Evolutionary conservation across 345 rosid species (phyloP).

Genomic region (Linum trigynum): DNA sequence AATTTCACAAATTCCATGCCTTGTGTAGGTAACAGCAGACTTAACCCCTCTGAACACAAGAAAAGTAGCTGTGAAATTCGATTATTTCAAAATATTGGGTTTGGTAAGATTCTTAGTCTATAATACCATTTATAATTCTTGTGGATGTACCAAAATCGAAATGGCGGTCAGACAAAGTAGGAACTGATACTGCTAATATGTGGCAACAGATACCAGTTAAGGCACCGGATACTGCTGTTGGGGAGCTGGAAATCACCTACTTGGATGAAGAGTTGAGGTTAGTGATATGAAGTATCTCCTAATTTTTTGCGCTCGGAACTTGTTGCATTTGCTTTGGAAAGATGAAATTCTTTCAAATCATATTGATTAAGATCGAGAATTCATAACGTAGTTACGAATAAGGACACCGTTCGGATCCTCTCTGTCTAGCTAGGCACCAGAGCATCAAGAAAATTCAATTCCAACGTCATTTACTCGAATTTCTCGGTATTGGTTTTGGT

Average conservation of each 20-base stretch:
- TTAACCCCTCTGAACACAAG: conserved; percentile 60
- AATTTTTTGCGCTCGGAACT: neutral
- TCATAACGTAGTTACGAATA: neutral
- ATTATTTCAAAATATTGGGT: conserved; percentile 62
- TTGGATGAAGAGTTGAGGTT: conserved; percentile 52
- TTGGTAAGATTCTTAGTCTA: conserved; percentile 38
- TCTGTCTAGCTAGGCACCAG: no score
- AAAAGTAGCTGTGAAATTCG: conserved; percentile 80
- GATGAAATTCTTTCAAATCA: neutral
- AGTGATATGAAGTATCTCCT: conserved; percentile 3
- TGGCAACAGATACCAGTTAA: conserved; percentile 41
- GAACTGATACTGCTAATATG: neutral
- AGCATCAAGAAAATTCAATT: no score
- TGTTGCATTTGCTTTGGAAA: neutral
- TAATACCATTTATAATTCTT: neutral
- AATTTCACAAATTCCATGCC: neutral
- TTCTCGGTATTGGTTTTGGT: neutral
- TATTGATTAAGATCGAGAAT: neutral
- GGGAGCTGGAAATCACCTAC: conserved; percentile 53
- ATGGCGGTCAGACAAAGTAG: neutral
- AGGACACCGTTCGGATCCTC: no score
- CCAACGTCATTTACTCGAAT: no score
- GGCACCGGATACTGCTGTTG: conserved; percentile 55
- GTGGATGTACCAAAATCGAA: no score
- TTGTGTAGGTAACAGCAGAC: conserved; percentile 71